Conservation (phyloP, 2,329 filamentous ascomycete species). For the Colletotrichum endophyticum region DNA sequence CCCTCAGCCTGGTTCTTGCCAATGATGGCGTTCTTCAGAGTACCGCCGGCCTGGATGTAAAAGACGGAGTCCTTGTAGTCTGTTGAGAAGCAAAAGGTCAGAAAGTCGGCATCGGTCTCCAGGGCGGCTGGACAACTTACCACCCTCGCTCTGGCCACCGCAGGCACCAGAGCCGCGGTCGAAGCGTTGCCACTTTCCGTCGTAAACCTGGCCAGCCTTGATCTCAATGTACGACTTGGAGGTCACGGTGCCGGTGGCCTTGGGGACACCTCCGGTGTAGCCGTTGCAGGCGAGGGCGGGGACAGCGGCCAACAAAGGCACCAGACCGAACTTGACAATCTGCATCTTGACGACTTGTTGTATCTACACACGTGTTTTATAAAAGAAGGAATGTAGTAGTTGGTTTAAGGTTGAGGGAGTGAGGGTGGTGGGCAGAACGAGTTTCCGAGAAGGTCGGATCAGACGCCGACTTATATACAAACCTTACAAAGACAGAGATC, state of each 20-base stretch:
- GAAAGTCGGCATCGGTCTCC: rapidly evolving
- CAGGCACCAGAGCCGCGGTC: slow-evolving; percentile 45
- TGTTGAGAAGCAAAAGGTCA: background rate
- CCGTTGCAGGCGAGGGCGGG: slow-evolving; percentile 34
- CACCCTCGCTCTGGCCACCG: slow-evolving; percentile 46
- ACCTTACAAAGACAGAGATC: background rate
- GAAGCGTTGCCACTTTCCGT: slow-evolving; percentile 39
- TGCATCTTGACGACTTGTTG: slow-evolving; percentile 16
- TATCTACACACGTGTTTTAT: background rate
- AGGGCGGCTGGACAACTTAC: slow-evolving; percentile 16
- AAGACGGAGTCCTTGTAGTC: slow-evolving; percentile 48
- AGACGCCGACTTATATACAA: slow-evolving; percentile 1
- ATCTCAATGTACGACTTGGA: slow-evolving; percentile 28
- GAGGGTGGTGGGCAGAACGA: background rate
- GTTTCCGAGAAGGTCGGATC: background rate
- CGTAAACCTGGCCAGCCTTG: slow-evolving; percentile 33
- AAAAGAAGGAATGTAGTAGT: background rate
- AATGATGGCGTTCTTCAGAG: slow-evolving; percentile 52
- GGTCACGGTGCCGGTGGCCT: slow-evolving; percentile 28
- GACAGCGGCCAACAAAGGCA: slow-evolving; percentile 27
- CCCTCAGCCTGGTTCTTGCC: slow-evolving; percentile 44
- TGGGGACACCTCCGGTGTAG: slow-evolving; percentile 33
- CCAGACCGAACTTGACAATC: slow-evolving; percentile 22
- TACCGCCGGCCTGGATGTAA: slow-evolving; percentile 44
- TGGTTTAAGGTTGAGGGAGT: slow-evolving; percentile 2